phyloP scores from a whole-genome alignment of 768 basidiomycete species.

The Infundibulicybe gibba region DNA sequence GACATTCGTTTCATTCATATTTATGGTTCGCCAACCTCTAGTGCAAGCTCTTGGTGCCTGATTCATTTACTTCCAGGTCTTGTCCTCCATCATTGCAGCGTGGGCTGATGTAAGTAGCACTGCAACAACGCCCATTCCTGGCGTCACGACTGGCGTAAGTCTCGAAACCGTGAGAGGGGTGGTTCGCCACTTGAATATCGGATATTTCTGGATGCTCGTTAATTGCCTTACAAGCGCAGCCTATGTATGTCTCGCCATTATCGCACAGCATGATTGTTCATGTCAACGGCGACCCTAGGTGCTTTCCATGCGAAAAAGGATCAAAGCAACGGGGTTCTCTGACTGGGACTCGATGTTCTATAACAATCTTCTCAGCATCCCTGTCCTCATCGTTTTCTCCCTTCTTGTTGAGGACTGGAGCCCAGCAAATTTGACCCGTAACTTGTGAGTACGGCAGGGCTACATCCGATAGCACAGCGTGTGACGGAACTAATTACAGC shows the following conservation, averaged over 20 bases:
- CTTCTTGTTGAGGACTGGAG: conserved; percentile 90
- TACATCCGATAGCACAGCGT: background rate
- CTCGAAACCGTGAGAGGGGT: conserved; percentile 40
- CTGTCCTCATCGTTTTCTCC: conserved; percentile 80
- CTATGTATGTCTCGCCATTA: conserved; percentile 58
- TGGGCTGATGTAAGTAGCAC: conserved; percentile 77
- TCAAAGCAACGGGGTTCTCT: conserved; percentile 91
- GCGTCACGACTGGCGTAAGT: conserved; percentile 24
- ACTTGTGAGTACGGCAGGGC: conserved; percentile 70
- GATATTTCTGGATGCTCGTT: conserved; percentile 95
- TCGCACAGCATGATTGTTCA: conserved; percentile 1
- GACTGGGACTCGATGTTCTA: conserved; percentile 99
- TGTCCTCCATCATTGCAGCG: conserved; percentile 96
- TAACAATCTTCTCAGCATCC: conserved; percentile 94
- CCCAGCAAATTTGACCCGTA: conserved; percentile 64
- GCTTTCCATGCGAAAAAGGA: conserved; percentile 92
- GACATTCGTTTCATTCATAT: conserved; percentile 83
- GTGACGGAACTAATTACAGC: conserved; percentile 36
- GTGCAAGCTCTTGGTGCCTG: background rate
- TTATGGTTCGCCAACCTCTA: conserved; percentile 64
- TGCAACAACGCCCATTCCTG: conserved; percentile 30
- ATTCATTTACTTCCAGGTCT: conserved; percentile 44
- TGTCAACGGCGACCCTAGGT: conserved; percentile 47
- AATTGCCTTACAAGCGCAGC: conserved; percentile 90
- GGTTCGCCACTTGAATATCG: conserved; percentile 58